Evolutionary conservation across 2,329 filamentous ascomycete genomes (phyloP).

Genomic region (Aspergillus alliaceus): DNA sequence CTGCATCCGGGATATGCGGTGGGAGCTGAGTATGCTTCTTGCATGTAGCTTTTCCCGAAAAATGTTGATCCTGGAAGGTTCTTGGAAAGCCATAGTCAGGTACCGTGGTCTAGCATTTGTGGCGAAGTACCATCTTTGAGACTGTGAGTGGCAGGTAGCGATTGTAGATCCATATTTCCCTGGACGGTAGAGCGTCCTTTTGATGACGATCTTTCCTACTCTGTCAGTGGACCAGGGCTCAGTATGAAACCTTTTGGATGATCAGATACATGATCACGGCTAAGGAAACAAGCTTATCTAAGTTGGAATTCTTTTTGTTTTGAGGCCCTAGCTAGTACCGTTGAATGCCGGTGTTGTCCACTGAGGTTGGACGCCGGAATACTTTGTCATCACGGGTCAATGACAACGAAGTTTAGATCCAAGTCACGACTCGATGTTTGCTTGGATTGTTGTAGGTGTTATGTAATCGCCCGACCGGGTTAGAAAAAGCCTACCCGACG

Average conservation of each 20-base stretch:
- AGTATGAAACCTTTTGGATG: constrained; percentile 1
- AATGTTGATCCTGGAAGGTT: constrained; percentile 1
- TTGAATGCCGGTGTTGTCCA: not conserved
- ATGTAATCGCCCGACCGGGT: not conserved
- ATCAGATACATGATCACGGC: not conserved
- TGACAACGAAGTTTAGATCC: not conserved
- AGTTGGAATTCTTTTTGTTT: not conserved
- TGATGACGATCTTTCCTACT: constrained; percentile 7
- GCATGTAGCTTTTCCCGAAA: not conserved
- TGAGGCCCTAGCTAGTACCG: not conserved
- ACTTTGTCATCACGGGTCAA: not conserved
- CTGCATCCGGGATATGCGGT: constrained; percentile 1
- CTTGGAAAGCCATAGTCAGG: not conserved
- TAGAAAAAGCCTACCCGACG: too few species aligned
- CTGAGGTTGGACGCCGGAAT: not conserved
- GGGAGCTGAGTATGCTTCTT: not conserved
- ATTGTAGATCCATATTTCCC: not conserved
- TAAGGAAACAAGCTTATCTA: not conserved
- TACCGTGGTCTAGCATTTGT: not conserved
- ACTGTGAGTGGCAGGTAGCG: not conserved
- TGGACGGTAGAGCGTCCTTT: not conserved
- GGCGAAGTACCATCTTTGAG: constrained; percentile 1
- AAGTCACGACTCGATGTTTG: not conserved
- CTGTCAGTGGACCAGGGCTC: constrained; percentile 9
- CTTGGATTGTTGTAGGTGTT: not conserved